phyloP scores from a whole-genome alignment of 2,329 filamentous ascomycete species.

The Aureobasidium lini region DNA sequence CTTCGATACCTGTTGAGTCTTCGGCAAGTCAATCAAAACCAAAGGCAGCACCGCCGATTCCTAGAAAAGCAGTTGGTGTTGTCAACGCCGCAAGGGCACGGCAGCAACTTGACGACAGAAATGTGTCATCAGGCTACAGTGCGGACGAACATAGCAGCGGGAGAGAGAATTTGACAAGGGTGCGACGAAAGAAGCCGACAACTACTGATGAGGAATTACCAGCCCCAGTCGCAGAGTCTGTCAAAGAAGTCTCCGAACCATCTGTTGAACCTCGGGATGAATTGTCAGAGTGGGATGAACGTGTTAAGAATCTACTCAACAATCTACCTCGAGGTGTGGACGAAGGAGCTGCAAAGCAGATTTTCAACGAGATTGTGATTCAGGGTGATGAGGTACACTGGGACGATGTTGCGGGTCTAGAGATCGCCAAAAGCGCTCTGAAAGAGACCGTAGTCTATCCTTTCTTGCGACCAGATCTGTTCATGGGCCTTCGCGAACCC shows the following conservation, averaged over 20 bases:
- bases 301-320: slow-evolving; percentile 60
- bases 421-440: slow-evolving; percentile 81
- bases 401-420: slow-evolving; percentile 85
- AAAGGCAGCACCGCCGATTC: slow-evolving; percentile 21
- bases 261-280: slow-evolving; percentile 19
- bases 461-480: slow-evolving; percentile 88
- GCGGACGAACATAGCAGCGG: slow-evolving; percentile 16
- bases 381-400: slow-evolving; percentile 92
- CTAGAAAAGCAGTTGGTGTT: slow-evolving; percentile 31
- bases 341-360: slow-evolving; percentile 74
- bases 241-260: neutral
- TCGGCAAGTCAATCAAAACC: neutral
- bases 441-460: slow-evolving; percentile 97
- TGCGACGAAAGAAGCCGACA: slow-evolving; percentile 32
- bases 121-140: slow-evolving; percentile 12
- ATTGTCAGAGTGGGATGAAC: slow-evolving; percentile 52
- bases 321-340: slow-evolving; percentile 78
- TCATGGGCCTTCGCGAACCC: slow-evolving; percentile 90
- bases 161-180: slow-evolving; percentile 20
- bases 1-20: neutral
- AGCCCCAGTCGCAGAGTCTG: neutral
- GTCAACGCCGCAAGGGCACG: slow-evolving; percentile 26
- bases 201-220: neutral
- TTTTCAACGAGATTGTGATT: slow-evolving; percentile 91
- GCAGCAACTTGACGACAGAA: slow-evolving; percentile 26